These are phyloP conservation scores for Thermochaetoides thermophila DNA, from an alignment of 495 filamentous ascomycete species.

Conservation along the genomic window DNA sequence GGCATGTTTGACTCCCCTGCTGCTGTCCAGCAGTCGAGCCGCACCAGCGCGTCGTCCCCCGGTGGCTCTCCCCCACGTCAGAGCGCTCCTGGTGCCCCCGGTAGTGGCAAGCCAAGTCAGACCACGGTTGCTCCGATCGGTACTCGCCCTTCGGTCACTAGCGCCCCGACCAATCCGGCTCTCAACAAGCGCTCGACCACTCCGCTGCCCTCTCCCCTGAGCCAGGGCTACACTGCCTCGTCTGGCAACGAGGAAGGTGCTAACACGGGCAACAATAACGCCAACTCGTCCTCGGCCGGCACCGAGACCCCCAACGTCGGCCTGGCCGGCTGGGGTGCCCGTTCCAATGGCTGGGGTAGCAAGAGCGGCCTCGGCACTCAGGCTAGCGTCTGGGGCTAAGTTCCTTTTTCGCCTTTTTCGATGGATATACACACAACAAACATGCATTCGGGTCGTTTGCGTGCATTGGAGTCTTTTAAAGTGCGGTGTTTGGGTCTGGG, in stretches of 20 bases:
- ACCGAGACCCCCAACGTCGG: constrained; percentile 25
- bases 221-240: constrained; percentile 53
- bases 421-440: not conserved
- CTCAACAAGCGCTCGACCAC: constrained; percentile 80
- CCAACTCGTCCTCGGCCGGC: constrained; percentile 24
- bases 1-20: constrained; percentile 48
- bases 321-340: constrained; percentile 50
- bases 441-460: not conserved
- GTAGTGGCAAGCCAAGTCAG: constrained; percentile 26
- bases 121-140: constrained; percentile 77
- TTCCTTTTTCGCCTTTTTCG: not conserved
- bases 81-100: constrained; percentile 28
- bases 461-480: too few relatives aligned
- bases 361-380: constrained; percentile 57
- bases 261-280: constrained; percentile 16
- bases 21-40: constrained; percentile 62
- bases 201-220: constrained; percentile 76
- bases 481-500: too few relatives aligned
- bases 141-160: constrained; percentile 53
- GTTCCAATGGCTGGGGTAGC: constrained; percentile 60
- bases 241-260: constrained; percentile 22
- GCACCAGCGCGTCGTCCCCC: constrained; percentile 81
- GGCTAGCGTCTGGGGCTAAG: constrained; percentile 65
- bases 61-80: constrained; percentile 73
- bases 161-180: constrained; percentile 45